Evolutionary conservation across 768 basidiomycete genomes (phyloP).

Genomic region (Russula brevipes): DNA sequence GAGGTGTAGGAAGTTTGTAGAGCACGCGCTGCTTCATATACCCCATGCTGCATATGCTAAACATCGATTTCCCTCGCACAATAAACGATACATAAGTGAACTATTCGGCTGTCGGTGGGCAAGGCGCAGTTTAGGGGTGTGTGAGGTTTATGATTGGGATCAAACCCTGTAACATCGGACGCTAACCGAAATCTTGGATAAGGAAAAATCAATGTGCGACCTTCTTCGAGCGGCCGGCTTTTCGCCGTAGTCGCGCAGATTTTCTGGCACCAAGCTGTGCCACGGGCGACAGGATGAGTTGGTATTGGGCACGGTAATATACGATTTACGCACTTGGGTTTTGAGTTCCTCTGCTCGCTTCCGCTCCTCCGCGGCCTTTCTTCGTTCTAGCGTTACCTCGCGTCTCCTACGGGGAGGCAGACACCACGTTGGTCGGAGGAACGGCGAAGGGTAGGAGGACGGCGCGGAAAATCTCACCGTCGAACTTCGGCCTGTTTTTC

Average conservation of each 20-base stretch:
- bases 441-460: too few relatives aligned
- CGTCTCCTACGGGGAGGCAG: constrained; percentile 43
- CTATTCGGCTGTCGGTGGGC: neutral
- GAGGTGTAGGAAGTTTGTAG: constrained; percentile 41
- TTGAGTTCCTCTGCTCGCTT: constrained; percentile 58
- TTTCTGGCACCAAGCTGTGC: constrained; percentile 75
- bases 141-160: neutral
- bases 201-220: constrained; percentile 56
- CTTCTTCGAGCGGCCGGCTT: constrained; percentile 73
- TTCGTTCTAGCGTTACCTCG: constrained; percentile 65
- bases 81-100: neutral
- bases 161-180: neutral
- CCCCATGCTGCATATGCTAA: constrained; percentile 1
- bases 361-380: constrained; percentile 68
- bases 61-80: neutral
- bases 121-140: neutral
- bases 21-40: constrained; percentile 10
- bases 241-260: constrained; percentile 65
- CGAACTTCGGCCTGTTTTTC: constrained; percentile 67
- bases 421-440: neutral
- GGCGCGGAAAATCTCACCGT: constrained; percentile 38
- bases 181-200: neutral
- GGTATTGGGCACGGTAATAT: neutral
- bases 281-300: constrained; percentile 9
- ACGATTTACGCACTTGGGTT: constrained; percentile 42